Conservation (phyloP, 202 grass and related monocot genomes). For the Brachypodium distachyon region DNA sequence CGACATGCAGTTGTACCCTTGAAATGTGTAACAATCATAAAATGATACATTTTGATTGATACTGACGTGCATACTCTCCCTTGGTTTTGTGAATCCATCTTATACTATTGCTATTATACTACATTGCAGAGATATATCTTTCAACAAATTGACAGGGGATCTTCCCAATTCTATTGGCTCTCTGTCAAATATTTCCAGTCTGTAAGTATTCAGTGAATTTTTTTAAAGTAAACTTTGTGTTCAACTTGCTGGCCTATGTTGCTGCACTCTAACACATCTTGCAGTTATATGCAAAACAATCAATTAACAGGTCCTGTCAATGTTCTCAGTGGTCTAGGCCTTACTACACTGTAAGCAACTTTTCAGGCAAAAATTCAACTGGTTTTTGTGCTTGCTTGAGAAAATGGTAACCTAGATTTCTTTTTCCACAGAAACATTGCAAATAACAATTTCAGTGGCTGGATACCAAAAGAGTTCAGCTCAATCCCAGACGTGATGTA, state of each 20-base stretch:
- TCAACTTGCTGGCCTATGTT: slow-evolving; percentile 7
- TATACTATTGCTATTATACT: slow-evolving; percentile 27
- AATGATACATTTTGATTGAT: neutral
- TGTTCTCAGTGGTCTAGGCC: slow-evolving; percentile 57
- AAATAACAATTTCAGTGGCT: slow-evolving; percentile 93
- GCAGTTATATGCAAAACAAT: slow-evolving; percentile 94
- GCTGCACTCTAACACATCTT: slow-evolving; percentile 17
- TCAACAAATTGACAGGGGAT: slow-evolving; percentile 81
- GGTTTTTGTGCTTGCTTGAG: slow-evolving; percentile 15
- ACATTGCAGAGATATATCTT: slow-evolving; percentile 82
- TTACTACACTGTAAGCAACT: slow-evolving; percentile 79
- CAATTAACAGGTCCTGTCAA: slow-evolving; percentile 79
- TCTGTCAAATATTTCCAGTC: slow-evolving; percentile 82
- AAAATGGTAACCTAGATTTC: neutral
- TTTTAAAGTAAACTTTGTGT: neutral
- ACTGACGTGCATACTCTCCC: neutral
- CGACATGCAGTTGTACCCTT: neutral
- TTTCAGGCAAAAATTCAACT: neutral
- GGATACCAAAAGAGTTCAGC: slow-evolving; percentile 83
- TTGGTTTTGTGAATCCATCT: slow-evolving; percentile 35
- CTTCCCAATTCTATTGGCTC: slow-evolving; percentile 82
- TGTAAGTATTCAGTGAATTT: slow-evolving; percentile 52
- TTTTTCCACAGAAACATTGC: slow-evolving; percentile 74
- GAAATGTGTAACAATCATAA: neutral
- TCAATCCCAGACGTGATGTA: slow-evolving; percentile 88